phyloP scores from a whole-genome alignment of 164 flowering plant species.

The Aristolochia contorta region DNA sequence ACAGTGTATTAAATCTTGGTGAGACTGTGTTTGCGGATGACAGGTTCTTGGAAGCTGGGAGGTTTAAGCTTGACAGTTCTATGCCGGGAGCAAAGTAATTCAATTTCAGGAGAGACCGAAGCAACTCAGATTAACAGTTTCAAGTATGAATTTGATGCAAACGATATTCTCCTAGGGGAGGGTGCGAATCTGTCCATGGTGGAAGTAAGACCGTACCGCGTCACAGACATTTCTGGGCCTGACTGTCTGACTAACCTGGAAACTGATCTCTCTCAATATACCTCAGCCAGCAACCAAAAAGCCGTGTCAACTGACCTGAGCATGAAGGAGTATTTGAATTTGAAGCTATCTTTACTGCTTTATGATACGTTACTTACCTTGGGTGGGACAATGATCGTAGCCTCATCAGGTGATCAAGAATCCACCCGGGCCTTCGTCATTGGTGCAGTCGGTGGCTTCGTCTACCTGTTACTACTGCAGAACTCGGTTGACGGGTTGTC shows the following conservation, averaged over 20 bases:
- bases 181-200: constrained; percentile 46
- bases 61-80: constrained; percentile 35
- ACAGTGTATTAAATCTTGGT: neutral
- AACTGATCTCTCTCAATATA: constrained; percentile 11
- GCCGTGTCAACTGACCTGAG: constrained; percentile 50
- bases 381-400: constrained; percentile 40
- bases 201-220: constrained; percentile 57
- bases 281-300: constrained; percentile 4
- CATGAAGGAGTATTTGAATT: constrained; percentile 72
- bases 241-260: constrained; percentile 19
- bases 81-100: constrained; percentile 7
- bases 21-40: constrained; percentile 8
- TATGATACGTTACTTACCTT: constrained; percentile 56
- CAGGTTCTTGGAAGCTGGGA: constrained; percentile 89
- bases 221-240: constrained; percentile 29
- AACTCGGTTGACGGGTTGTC: constrained; percentile 71
- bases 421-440: constrained; percentile 44
- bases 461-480: constrained; percentile 66
- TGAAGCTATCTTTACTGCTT: constrained; percentile 63
- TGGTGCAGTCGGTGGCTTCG: constrained; percentile 68
- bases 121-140: constrained; percentile 13
- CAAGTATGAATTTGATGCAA: constrained; percentile 40
- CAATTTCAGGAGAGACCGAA: constrained; percentile 14
- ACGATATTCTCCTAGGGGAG: constrained; percentile 65
- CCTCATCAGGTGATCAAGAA: constrained; percentile 33